Evolutionary conservation across 2,329 filamentous ascomycete genomes (phyloP).

Genomic region (Atkinsonella texensis): DNA sequence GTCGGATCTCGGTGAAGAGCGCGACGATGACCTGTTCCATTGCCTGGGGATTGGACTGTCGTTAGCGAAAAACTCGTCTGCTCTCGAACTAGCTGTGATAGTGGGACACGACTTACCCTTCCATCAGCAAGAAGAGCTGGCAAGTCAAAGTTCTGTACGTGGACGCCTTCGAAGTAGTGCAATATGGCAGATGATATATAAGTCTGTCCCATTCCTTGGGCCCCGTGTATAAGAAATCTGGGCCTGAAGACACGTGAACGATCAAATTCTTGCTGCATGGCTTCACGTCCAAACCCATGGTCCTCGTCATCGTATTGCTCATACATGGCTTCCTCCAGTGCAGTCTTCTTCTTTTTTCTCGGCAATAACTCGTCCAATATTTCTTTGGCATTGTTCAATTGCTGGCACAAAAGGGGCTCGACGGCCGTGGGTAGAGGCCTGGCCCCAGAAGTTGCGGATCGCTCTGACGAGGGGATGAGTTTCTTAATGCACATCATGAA

Average conservation of each 20-base stretch:
- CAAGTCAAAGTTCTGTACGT: slow-evolving; percentile 90
- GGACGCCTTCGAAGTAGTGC: slow-evolving; percentile 83
- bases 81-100: not conserved
- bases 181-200: slow-evolving; percentile 79
- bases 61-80: not conserved
- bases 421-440: slow-evolving; percentile 67
- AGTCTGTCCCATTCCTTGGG: slow-evolving; percentile 81
- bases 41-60: slow-evolving; percentile 32
- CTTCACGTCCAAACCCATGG: slow-evolving; percentile 75
- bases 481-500: slow-evolving; percentile 97
- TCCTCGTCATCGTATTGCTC: slow-evolving; percentile 76
- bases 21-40: slow-evolving; percentile 83
- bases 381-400: slow-evolving; percentile 56
- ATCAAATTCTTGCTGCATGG: slow-evolving; percentile 66
- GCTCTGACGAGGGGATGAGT: slow-evolving; percentile 87
- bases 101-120: slow-evolving; percentile 38
- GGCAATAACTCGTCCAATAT: slow-evolving; percentile 69
- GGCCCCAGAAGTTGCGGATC: slow-evolving; percentile 75
- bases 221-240: slow-evolving; percentile 70
- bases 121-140: slow-evolving; percentile 77
- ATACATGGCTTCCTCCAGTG: slow-evolving; percentile 86
- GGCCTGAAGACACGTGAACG: slow-evolving; percentile 79
- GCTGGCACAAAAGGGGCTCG: slow-evolving; percentile 66
- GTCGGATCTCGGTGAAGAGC: slow-evolving; percentile 81
- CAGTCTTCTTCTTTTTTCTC: slow-evolving; percentile 73